phyloP scores from a whole-genome alignment of 2,329 filamentous ascomycete species.

The Neoarthrinium moseri region DNA sequence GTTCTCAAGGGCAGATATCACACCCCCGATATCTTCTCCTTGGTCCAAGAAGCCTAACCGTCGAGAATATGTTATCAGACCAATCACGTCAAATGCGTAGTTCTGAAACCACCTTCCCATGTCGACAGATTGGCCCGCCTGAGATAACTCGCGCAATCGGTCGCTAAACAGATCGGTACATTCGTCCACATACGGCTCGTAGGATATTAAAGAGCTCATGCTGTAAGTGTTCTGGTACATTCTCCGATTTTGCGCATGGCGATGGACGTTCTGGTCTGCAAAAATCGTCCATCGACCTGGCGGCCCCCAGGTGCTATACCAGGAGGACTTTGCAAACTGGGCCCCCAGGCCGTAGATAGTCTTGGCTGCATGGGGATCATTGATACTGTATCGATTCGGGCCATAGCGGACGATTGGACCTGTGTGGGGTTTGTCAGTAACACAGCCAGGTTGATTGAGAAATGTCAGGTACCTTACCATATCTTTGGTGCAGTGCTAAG shows the following conservation, averaged over 20 bases:
- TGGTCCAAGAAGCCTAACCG: slow-evolving; percentile 23
- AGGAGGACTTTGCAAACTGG: slow-evolving; percentile 30
- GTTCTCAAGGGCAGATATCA: slow-evolving; percentile 2
- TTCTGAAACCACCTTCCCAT: slow-evolving; percentile 14
- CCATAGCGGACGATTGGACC: slow-evolving; percentile 43
- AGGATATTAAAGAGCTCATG: slow-evolving; percentile 31
- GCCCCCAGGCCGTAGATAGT: slow-evolving; percentile 39
- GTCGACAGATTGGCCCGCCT: slow-evolving; percentile 20
- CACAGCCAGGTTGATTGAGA: neutral
- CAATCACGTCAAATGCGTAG: slow-evolving; percentile 25
- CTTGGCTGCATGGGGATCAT: slow-evolving; percentile 37
- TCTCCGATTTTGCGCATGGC: slow-evolving; percentile 24
- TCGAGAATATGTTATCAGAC: slow-evolving; percentile 16
- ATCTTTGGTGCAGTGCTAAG: slow-evolving; percentile 24
- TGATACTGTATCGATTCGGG: slow-evolving; percentile 45
- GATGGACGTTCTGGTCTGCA: slow-evolving; percentile 22
- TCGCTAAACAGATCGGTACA: slow-evolving; percentile 26
- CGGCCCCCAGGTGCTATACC: slow-evolving; percentile 26
- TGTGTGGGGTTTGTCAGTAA: slow-evolving; percentile 2
- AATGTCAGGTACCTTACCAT: slow-evolving; percentile 17
- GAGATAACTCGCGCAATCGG: slow-evolving; percentile 24
- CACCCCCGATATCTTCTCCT: slow-evolving; percentile 17
- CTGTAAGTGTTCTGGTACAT: slow-evolving; percentile 27
- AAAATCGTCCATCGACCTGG: slow-evolving; percentile 25
- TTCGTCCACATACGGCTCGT: slow-evolving; percentile 31